Base-by-base conservation (phyloP, 495 filamentous ascomycete genomes). In the Daldinia loculata region DNA sequence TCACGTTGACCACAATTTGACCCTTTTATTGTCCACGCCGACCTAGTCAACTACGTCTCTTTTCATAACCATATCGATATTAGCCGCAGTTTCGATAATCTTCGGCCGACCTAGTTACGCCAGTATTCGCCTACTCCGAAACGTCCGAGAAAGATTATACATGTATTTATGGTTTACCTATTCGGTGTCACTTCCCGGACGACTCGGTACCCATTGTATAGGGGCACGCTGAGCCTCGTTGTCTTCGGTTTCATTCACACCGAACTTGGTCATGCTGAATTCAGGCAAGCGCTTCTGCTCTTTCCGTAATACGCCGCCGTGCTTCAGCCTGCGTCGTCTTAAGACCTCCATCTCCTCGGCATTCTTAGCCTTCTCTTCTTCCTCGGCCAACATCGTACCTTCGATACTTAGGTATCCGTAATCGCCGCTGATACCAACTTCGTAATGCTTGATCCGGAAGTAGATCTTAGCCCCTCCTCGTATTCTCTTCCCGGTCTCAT, bases 381-480 rank as follows among this genome's bases (percentile, higher is more conserved):
- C 79, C 52, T 82, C 79, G 43, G 77, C 70, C 8, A 85, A 59
- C 74, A 83, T 83, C 8, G 83, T 84, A 24, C 83, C 83, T 60
- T 84, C 80, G 14, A 85, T 80, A 26, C 78, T 81, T 6, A 85
- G 62, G 57, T 84, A 85, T 19, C 80, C 81, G 66, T 82, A 80
- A 50, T 85, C 81, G 48, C 82, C 82, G 6, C 83, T 82, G n/a
- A 79, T 74, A 8, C 82, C 81, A 26, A 84, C 80, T 38, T 85
- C 83, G 56, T 81, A 85, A 61, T 82, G 81, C 64, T 83, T 84
- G 74, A 85, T 84, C 45, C 83, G 78, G 76, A 84, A 85, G 38
- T 76, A 75, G 36, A 84, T 74, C 72, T 82, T 83, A 4, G 67
- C 57, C 0, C 73, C 74, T 43, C 79, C 80, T 15, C 71, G 67